Base-by-base conservation (phyloP, 2,329 filamentous ascomycete species). In the Xylaria sp. region DNA sequence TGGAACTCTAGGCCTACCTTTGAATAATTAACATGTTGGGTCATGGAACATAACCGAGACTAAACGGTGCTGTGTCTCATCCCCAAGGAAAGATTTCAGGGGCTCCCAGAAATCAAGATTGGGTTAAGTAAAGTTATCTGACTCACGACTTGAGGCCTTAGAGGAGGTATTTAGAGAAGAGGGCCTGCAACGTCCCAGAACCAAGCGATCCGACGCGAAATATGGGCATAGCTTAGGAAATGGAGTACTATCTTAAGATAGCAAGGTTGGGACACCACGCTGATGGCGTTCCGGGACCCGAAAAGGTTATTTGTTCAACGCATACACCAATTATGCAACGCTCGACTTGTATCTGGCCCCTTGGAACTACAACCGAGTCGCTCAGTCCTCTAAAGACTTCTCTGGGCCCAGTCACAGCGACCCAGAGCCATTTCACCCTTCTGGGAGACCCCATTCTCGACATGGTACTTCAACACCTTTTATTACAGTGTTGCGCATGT, bases 371-470 rank as follows among this genome's bases (percentile, higher is more conserved):
- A 55, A 30, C 32, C 13, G 45, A 25, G 53, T 45, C 12, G 18
- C 62, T 32, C 43, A 53, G 56, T 68, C 32, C 50, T 61, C 52
- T 39, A 12, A 53, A 65, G 66, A 65, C 66, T 36, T 28, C 50
- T 57, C 66, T 61, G 41, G 66, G 48, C 63, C 48, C 34, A 48
- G 36, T 18, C 13, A 41, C 32, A n/a, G n/a, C 43, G n/a, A 39
- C 56, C 45, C 55, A 28, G 56, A 58, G 60, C 45, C 25, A 39
- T 45, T 18, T 20, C 25, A n/a, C 41, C n/a, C 28, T 23, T 45
- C 32, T 50, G 34, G 56, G 56, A 65, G 52, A 60, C 55, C 48
- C 13, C 15, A 20, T 60, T 65, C 67, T 63, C 53, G 25, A 23
- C n/a, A n/a, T 25, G 18, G 6, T 6, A n/a, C 34, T 53, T 48